These are phyloP conservation scores for Pichia terricola DNA, from an alignment of 1,139 yeast genomes.

Conservation along the genomic window DNA sequence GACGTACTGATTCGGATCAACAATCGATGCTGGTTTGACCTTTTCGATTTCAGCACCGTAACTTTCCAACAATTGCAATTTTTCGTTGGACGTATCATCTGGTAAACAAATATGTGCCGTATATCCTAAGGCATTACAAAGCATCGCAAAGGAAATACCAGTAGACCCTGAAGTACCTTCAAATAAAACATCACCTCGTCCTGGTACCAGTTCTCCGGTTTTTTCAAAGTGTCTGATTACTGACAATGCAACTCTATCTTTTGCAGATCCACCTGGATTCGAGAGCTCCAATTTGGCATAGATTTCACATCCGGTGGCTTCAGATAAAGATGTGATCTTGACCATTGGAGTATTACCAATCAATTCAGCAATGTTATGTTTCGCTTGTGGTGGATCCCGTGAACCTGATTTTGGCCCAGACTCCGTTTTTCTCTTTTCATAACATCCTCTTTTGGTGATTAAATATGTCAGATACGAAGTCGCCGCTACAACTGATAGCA, in stretches of 20 bases:
- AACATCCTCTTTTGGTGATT: not conserved
- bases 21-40: conserved; percentile 91
- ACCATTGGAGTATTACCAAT: conserved; percentile 90
- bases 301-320: conserved; percentile 68
- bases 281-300: conserved; percentile 79
- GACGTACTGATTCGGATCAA: conserved; percentile 87
- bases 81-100: conserved; percentile 84
- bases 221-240: conserved; percentile 63
- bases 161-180: conserved; percentile 98
- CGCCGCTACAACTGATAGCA: not conserved
- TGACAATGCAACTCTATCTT: conserved; percentile 87
- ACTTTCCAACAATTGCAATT: conserved; percentile 55
- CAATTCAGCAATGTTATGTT: conserved; percentile 38
- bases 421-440: no score
- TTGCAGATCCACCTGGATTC: conserved; percentile 95
- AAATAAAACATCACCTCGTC: conserved; percentile 57
- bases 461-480: conserved; percentile 5
- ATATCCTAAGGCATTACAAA: conserved; percentile 83
- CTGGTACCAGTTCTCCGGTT: conserved; percentile 47
- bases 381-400: not conserved
- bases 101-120: conserved; percentile 90
- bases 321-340: conserved; percentile 65
- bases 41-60: conserved; percentile 83
- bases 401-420: not conserved
- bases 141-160: conserved; percentile 84